Evolutionary conservation across 352 stramenopile species (phyloP), one percentile per base, ranked within the genome.

Genomic region (Pythium insidiosum): DNA sequence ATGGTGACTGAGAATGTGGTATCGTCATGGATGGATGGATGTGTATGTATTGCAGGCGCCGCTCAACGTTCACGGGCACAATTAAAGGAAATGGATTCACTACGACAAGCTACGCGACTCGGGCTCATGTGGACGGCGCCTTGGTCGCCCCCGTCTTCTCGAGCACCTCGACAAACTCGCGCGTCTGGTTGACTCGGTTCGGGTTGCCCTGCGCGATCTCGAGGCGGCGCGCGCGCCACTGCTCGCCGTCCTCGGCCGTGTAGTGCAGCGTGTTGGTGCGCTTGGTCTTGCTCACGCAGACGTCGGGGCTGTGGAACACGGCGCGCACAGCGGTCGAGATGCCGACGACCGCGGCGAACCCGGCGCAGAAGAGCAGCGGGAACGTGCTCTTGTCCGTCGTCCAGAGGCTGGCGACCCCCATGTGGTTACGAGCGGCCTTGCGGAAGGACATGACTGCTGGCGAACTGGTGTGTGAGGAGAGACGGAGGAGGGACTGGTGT

Each of bases 121-220:
- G n/a, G n/a, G n/a, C n/a, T n/a, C n/a, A n/a, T n/a, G n/a, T n/a
- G n/a, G n/a, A n/a, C n/a, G n/a, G n/a, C n/a, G n/a, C n/a, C n/a
- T n/a, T n/a, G n/a, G n/a, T n/a, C n/a, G n/a, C n/a, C n/a, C n/a
- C n/a, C n/a, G n/a, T n/a, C 53, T 73, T 71, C 28, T 39, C 63
- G 40, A 62, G 71, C 15, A 64, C 43, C 9, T 38, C 30, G 43
- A 73, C 66, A 53, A 70, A 78, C 44, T 78, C 63, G 29, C 55
- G 66, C 15, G 66, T 74, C 61, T 78, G 66, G 54, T 78, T 78
- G 51, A 76, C 66, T 28, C 61, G 49, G 56, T 76, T 73, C 50
- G 51, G 57, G 34, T 60, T 53, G 29, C 63, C 42, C 49, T 71
- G 68, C 21, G 65, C 61, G 23, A 71, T 53, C 16, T 55, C 50